Evolutionary conservation across 208 protist species (phyloP), one percentile per base, ranked within the genome.

Genomic region (Leishmania arabica): DNA sequence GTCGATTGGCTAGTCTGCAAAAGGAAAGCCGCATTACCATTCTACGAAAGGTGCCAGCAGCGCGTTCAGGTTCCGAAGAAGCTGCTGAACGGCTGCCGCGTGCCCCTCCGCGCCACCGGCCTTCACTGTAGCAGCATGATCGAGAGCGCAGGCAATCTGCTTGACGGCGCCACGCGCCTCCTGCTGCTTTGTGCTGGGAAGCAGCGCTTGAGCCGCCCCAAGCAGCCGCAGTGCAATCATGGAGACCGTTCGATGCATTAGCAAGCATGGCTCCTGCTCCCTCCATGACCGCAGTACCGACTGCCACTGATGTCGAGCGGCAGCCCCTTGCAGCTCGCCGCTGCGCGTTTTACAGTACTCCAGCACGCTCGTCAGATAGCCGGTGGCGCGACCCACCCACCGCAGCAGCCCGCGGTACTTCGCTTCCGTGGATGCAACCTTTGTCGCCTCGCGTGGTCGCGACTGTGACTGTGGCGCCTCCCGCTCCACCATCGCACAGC

Each of bases 191-290:
- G 54, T 42, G n/a, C 40, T 11, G 8, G 72, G 65, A 65, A 85
- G 60, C 37, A 51, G 60, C 21, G 66, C 60, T 56, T 87, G 79
- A 37, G 75, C 60, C 19, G 82, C 86, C 1, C 72, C 77, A 1
- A 89, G 77, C 49, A 84, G 27, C 40, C 92, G 90, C 65, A 92
- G 49, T n/a, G 78, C 66, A 1, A 95, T 86, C 81, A 90, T 87
- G 54, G 80, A 85, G 42, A 81, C 45, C 71, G 91, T 75, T 40
- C 75, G 85, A 53, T 87, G 88, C 11, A 87, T 64, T 76, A 89
- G 90, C 68, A 81, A 79, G 70, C 81, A 75, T 47, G 81, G 19
- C n/a, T 72, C 77, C 24, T 76, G 76, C 70, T 81, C 75, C 0
- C 78, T 54, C 85, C 82, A 88, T 37, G 85, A 78, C 21, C 47